Evolutionary conservation across 306 rosid species (phyloP), one percentile per base, ranked within the genome.

Genomic region (Cicer chorassanicum): DNA sequence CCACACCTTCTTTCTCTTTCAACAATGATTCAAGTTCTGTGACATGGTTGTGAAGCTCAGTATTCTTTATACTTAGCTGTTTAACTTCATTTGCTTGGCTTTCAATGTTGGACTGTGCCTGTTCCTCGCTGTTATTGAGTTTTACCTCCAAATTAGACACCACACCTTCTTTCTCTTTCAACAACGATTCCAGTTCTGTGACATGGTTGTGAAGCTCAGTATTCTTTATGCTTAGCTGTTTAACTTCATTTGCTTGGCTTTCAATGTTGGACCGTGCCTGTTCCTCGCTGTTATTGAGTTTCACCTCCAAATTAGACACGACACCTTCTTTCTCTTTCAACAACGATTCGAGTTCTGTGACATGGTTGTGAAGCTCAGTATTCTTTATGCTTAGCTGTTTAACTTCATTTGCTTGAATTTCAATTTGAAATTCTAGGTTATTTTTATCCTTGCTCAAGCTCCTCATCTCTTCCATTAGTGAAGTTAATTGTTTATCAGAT

Each of bases 21-120:
- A 83, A 72, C 61, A 18, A 43, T 24, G 15, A 68, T 62, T 90
- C 89, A 13, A 91, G 88, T 15, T 85, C 84, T 14, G 36, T 13
- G 67, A 82, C 62, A 38, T 68, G 70, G 6, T 80, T 44, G 1
- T 80, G 55, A 46, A 80, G 69, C 42, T 68, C 82, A 11, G 42
- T 66, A 34, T 81, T 83, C 75, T 80, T 78, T 4, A 74, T 64
- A 36, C 56, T 77, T 21, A 80, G 48, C 21, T 85, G 68, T 77
- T 71, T 69, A 45, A 57, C 77, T 78, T 89, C 86, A 36, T 11
- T 72, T 13, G 77, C 64, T 45, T 83, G 85, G 68, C 77, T 74
- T 79, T 84, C 61, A 68, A 77, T 34, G 51, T 72, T 82, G 14
- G 78, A 76, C n/a, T 29, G 34, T 8, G 79, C 80, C 42, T 51